Percentiles rank a stretch among this genome's conserved stretches.
These are phyloP conservation scores for Phlebopus sp. DNA, from an alignment of 1,284 basidiomycete species.

Conservation along the genomic window DNA sequence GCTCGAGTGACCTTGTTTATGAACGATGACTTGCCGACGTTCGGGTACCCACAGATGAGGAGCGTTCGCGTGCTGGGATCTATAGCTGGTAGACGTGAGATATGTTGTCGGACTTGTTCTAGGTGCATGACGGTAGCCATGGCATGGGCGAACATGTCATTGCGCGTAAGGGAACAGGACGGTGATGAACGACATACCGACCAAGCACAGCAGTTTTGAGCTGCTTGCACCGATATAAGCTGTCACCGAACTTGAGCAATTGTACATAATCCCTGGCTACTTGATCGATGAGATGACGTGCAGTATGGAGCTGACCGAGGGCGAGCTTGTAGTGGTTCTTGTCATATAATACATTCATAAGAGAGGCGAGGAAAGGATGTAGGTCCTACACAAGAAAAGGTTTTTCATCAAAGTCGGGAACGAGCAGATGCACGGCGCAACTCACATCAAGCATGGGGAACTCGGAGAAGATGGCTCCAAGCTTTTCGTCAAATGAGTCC, in stretches of 20 bases:
- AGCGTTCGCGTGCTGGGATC: conserved; percentile 96
- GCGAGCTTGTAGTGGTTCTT: conserved; percentile 99
- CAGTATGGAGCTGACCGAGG: conserved; percentile 90
- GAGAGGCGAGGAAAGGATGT: conserved; percentile 90
- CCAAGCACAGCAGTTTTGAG: conserved; percentile 93
- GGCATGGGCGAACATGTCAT: conserved; percentile 5
- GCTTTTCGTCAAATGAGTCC: conserved; percentile 96
- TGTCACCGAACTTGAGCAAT: conserved; percentile 94
- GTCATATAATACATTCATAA: conserved; percentile 97
- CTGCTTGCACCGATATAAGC: conserved; percentile 94
- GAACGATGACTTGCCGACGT: conserved; percentile 96
- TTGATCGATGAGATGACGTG: conserved; percentile 90
- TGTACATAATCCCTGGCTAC: conserved; percentile 95
- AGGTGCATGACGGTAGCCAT: conserved; percentile 98
- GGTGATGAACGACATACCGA: conserved; percentile 52
- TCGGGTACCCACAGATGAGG: conserved; percentile 94
- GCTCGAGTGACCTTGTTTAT: conserved; percentile 98
- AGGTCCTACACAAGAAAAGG: conserved; percentile 63
- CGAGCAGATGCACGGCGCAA: conserved; percentile 12
- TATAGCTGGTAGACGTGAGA: conserved; percentile 93
- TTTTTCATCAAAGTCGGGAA: conserved; percentile 2
- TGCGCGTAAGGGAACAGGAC: neutral
- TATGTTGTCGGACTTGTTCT: conserved; percentile 96
- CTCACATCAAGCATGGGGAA: conserved; percentile 95
- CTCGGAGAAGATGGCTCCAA: conserved; percentile 89